Percentiles rank a stretch among this genome's conserved stretches.
phyloP scores from a whole-genome alignment of 495 filamentous ascomycete species.

The Neurospora africana region DNA sequence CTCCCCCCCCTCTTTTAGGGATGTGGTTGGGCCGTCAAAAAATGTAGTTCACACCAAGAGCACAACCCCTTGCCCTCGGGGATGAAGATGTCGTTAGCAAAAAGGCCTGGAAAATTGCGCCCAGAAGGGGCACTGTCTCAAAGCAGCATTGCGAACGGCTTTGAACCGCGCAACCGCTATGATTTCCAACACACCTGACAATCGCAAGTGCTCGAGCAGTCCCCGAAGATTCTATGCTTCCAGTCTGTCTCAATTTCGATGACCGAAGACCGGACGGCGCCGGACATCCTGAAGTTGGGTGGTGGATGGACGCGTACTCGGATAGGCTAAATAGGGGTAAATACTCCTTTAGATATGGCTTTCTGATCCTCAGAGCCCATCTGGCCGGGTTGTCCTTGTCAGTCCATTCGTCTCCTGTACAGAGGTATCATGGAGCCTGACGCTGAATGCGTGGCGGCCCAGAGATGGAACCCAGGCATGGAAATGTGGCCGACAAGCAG shows the following conservation, averaged over 20 bases:
- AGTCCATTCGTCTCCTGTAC: neutral
- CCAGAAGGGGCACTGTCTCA: neutral
- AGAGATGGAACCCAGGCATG: neutral
- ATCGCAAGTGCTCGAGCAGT: neutral
- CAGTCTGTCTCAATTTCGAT: neutral
- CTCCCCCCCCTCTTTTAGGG: neutral
- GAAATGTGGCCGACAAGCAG: neutral
- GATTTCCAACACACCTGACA: neutral
- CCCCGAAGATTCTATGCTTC: neutral
- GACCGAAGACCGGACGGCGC: neutral
- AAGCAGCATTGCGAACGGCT: neutral
- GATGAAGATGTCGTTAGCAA: neutral
- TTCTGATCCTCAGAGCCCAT: neutral
- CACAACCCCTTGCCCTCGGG: neutral
- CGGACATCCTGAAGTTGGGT: neutral
- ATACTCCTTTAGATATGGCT: neutral
- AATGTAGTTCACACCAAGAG: neutral
- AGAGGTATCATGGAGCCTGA: neutral
- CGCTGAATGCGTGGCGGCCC: neutral
- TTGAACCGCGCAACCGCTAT: neutral
- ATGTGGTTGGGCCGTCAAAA: neutral
- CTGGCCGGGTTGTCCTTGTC: neutral
- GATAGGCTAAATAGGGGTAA: neutral
- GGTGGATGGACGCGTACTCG: neutral
- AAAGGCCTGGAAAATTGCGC: neutral